These are phyloP conservation scores for Euclidium syriacum DNA, from an alignment of 345 rosid genomes.

Conservation along the genomic window DNA sequence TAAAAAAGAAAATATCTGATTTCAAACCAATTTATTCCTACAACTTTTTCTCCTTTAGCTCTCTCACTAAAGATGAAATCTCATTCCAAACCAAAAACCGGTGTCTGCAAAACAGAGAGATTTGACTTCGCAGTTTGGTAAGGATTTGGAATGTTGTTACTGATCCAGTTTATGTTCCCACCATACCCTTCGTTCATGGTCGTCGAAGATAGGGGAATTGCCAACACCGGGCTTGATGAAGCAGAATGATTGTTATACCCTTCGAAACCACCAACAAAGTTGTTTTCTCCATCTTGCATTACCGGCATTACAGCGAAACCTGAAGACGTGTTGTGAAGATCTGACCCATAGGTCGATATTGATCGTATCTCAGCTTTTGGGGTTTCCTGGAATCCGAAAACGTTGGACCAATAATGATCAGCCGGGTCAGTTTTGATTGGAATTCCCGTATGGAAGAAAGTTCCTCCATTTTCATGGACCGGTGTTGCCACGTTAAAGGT, in stretches of 20 bases:
- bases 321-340: constrained; percentile 4
- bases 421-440: constrained; percentile 63
- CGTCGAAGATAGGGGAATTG: constrained; percentile 40
- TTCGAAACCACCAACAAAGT: constrained; percentile 32
- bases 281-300: constrained; percentile 24
- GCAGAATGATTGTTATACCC: constrained; percentile 25
- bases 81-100: constrained; percentile 90
- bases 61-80: constrained; percentile 4
- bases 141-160: constrained; percentile 41
- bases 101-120: constrained; percentile 70
- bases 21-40: not conserved
- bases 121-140: constrained; percentile 60
- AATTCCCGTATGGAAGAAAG: constrained; percentile 41
- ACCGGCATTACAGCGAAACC: constrained; percentile 31
- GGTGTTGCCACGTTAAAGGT: constrained; percentile 36
- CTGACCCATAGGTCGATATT: constrained; percentile 15
- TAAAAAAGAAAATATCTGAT: constrained; percentile 9
- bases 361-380: constrained; percentile 13
- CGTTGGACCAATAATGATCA: constrained; percentile 56
- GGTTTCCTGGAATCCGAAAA: constrained; percentile 35
- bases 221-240: constrained; percentile 11
- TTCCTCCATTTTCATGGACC: constrained; percentile 31
- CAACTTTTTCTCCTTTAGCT: not conserved
- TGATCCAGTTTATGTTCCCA: constrained; percentile 38
- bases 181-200: constrained; percentile 35